Evolutionary conservation across 352 stramenopile genomes (phyloP).

Genomic region (Pythium plurisporium): DNA sequence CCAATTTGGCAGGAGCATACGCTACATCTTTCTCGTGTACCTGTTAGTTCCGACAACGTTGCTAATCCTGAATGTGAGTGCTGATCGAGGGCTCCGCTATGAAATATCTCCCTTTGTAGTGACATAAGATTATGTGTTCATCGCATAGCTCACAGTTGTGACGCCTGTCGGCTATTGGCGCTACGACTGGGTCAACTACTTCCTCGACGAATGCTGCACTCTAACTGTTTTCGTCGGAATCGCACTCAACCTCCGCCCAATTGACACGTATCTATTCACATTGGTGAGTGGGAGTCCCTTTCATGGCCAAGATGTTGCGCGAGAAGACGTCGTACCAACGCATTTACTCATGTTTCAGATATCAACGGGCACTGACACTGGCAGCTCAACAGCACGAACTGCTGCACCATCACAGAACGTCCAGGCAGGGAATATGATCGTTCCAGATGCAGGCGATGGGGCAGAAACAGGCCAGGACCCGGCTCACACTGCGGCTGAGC

Average conservation of each 20-base stretch:
- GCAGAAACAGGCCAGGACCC: neutral
- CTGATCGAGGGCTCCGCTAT: too few relatives aligned
- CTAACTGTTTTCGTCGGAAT: slow-evolving; percentile 41
- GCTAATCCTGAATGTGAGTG: slow-evolving; percentile 47
- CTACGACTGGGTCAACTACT: slow-evolving; percentile 53
- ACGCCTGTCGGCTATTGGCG: slow-evolving; percentile 51
- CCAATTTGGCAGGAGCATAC: slow-evolving; percentile 37
- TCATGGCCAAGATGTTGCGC: neutral
- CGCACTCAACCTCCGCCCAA: slow-evolving; percentile 37
- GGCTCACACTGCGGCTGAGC: slow-evolving; percentile 1
- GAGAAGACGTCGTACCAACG: neutral
- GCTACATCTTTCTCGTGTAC: slow-evolving; percentile 50
- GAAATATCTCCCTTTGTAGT: too few relatives aligned
- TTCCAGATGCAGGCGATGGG: slow-evolving; percentile 3
- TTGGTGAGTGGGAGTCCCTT: slow-evolving; percentile 32
- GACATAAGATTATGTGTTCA: neutral
- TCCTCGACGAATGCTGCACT: slow-evolving; percentile 42
- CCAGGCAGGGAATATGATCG: slow-evolving; percentile 2
- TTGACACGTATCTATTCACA: slow-evolving; percentile 49
- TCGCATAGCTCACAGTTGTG: slow-evolving; percentile 43
- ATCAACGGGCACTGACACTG: slow-evolving; percentile 22
- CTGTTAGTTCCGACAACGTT: slow-evolving; percentile 51
- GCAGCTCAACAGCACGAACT: neutral
- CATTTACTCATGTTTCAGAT: slow-evolving; percentile 16
- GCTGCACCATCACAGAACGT: slow-evolving; percentile 1